Percentiles rank a stretch among this genome's conserved stretches.
Conservation (phyloP, 2,329 filamentous ascomycete species). For the Cercospora zeae-maydis region DNA sequence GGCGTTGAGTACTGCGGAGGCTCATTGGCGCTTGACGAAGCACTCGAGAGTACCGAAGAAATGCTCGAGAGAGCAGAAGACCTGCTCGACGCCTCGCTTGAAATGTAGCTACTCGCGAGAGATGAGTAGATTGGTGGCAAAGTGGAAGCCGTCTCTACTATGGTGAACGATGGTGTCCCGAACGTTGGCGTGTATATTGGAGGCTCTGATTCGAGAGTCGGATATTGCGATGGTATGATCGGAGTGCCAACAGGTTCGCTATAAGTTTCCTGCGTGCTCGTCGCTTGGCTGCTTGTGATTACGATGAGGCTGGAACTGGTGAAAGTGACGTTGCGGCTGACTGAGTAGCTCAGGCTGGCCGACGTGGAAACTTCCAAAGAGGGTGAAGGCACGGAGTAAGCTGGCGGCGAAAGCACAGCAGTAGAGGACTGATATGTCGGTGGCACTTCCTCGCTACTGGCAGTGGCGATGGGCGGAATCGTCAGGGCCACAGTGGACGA, state of each 20-base stretch:
- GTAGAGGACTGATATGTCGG: background rate
- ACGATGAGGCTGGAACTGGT: constrained; percentile 1
- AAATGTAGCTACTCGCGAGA: background rate
- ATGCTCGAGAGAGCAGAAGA: constrained; percentile 1
- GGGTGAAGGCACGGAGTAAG: background rate
- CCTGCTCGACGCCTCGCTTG: background rate
- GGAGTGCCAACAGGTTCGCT: background rate
- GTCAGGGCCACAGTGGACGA: background rate
- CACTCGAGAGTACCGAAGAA: background rate
- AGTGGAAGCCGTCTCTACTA: background rate
- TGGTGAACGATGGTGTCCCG: background rate
- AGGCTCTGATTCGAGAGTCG: background rate
- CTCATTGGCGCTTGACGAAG: constrained; percentile 3
- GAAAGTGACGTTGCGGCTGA: constrained; percentile 4
- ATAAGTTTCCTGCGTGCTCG: background rate
- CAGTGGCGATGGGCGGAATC: background rate
- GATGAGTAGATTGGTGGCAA: constrained; percentile 7
- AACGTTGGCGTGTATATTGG: background rate
- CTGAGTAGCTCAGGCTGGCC: background rate
- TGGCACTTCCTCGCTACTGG: background rate
- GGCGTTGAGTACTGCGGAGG: background rate
- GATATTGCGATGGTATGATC: background rate
- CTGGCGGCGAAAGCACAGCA: background rate
- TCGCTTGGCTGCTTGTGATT: background rate
- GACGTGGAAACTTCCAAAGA: constrained; percentile 1